Conservation (phyloP, 1,139 yeast species). For the Magnusiomyces sp. region DNA sequence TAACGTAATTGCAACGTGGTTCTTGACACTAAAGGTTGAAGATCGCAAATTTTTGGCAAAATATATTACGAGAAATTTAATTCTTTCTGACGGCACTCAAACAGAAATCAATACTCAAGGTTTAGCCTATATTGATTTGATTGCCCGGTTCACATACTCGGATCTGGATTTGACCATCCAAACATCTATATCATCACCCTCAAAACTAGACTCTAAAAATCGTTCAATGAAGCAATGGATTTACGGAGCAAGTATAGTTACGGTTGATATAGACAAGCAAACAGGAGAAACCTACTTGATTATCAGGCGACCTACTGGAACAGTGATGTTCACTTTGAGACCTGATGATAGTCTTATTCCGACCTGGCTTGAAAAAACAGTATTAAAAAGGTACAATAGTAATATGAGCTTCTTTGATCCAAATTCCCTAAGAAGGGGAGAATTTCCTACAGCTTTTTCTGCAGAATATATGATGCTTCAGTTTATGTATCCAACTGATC, state of each 20-base stretch:
- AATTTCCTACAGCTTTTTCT: conserved; percentile 16
- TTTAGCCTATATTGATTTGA: conserved; percentile 58
- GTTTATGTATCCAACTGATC: conserved; percentile 31
- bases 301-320: conserved; percentile 63
- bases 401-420: too few relatives aligned
- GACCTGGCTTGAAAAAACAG: conserved; percentile 21
- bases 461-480: conserved; percentile 40
- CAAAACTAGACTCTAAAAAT: conserved; percentile 14
- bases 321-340: conserved; percentile 40
- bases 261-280: conserved; percentile 45
- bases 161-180: conserved; percentile 49
- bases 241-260: conserved; percentile 48
- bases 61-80: conserved; percentile 53
- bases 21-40: conserved; percentile 50
- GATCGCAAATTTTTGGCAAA: conserved; percentile 54
- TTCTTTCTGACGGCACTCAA: conserved; percentile 38
- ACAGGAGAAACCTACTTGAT: conserved; percentile 49
- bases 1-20: conserved; percentile 66
- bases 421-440: not conserved
- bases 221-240: conserved; percentile 46
- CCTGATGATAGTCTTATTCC: conserved; percentile 41
- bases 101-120: conserved; percentile 43
- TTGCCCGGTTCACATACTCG: conserved; percentile 58
- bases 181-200: conserved; percentile 18
- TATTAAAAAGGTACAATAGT: conserved; percentile 5